Conservation (phyloP, 225 moss, liverwort and hornwort species). For the Marchantia paleacea region DNA sequence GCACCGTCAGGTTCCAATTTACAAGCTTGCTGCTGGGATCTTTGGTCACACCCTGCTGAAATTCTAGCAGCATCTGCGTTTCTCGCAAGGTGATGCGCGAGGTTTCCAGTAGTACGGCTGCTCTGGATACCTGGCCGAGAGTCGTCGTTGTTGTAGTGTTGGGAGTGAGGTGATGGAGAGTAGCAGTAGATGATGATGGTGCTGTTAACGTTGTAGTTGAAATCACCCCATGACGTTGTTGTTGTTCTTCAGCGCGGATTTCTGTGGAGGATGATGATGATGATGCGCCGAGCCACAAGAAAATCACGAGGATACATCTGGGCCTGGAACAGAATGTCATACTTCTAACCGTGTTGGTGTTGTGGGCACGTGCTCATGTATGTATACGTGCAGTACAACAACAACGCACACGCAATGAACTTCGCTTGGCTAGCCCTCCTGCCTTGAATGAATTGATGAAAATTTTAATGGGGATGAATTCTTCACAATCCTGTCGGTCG, state of each 20-base stretch:
- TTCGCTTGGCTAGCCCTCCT: not conserved
- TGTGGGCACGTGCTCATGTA: not conserved
- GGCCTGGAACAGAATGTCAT: constrained; percentile 7
- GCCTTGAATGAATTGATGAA: not conserved
- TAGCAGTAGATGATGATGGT: too few species aligned
- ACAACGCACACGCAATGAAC: not conserved
- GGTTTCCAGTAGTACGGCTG: not conserved
- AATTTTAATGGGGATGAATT: not conserved
- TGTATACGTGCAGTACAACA: not conserved
- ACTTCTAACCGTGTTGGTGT: not conserved
- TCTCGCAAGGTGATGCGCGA: constrained; percentile 1
- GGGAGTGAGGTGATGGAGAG: too few species aligned
- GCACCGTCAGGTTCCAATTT: constrained; percentile 22
- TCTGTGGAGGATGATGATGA: not conserved
- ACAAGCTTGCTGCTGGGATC: constrained; percentile 20
- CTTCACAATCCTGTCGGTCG: not conserved
- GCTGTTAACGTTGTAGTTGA: not conserved
- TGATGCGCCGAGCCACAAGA: constrained; percentile 1
- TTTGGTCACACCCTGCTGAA: constrained; percentile 13
- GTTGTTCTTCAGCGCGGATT: not conserved
- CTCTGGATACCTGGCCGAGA: not conserved
- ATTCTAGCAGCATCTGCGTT: constrained; percentile 22
- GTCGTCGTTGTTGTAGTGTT: not conserved
- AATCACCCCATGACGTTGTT: not conserved
- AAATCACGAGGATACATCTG: constrained; percentile 11